Conservation (phyloP, 2,329 filamentous ascomycete species). For the Fusarium armeniacum region DNA sequence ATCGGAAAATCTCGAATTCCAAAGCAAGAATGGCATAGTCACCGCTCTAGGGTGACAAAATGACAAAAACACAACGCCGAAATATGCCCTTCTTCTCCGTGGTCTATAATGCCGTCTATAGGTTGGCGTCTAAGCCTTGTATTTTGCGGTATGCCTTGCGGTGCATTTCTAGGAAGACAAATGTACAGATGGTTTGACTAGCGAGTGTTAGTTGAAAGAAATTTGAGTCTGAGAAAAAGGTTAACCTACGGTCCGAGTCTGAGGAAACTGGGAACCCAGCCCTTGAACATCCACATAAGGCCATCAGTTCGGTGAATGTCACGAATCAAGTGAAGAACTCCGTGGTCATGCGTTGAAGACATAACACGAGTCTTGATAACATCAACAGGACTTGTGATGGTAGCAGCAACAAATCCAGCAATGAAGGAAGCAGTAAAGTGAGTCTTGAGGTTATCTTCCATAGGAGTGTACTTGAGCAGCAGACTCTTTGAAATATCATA, state of each 20-base stretch:
- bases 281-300: slow-evolving; percentile 86
- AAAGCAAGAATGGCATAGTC: slow-evolving; percentile 38
- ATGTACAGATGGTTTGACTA: slow-evolving; percentile 87
- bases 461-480: slow-evolving; percentile 74
- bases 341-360: slow-evolving; percentile 69
- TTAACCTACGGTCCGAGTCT: slow-evolving; percentile 71
- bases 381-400: slow-evolving; percentile 86
- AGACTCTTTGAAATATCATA: slow-evolving; percentile 86
- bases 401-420: slow-evolving; percentile 86
- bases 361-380: slow-evolving; percentile 92
- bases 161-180: slow-evolving; percentile 88
- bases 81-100: slow-evolving; percentile 34
- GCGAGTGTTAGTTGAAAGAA: slow-evolving; percentile 29
- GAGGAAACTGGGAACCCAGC: slow-evolving; percentile 85
- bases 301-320: slow-evolving; percentile 81
- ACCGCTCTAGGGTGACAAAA: slow-evolving; percentile 33
- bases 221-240: neutral
- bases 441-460: slow-evolving; percentile 78
- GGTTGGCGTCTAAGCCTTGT: slow-evolving; percentile 55
- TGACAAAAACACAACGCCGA: slow-evolving; percentile 46
- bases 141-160: slow-evolving; percentile 79
- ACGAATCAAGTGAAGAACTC: slow-evolving; percentile 71
- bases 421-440: slow-evolving; percentile 84
- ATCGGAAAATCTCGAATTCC: slow-evolving; percentile 22
- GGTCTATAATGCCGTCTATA: slow-evolving; percentile 49